Base-by-base conservation (phyloP, 495 filamentous ascomycete species). In the Evernia prunastri region DNA sequence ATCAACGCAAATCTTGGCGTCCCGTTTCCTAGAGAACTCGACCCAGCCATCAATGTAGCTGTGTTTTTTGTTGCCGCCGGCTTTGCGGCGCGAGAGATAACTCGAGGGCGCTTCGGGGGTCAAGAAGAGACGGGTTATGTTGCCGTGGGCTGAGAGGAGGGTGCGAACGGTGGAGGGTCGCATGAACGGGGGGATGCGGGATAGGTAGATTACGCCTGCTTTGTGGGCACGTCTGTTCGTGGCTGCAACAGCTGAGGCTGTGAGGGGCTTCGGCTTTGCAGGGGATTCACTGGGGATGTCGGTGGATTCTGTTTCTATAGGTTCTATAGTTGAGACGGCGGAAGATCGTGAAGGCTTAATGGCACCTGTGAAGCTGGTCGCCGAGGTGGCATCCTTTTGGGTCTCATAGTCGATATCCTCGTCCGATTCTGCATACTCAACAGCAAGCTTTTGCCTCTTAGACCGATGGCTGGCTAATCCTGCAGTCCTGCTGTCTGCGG, bases 1-100 rank as follows among this genome's bases (percentile, higher is more conserved):
- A 70, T 96, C 92, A n/a, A 88, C 91, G 9, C 83, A 89, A 13
- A 86, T 74, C 71, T 95, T 95, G 5, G 94, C 95, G 45, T 89
- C 87, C 68, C 85, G 86, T 72, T 89, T 86, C 36, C 80, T 78
- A 29, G 82, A 73, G 69, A 96, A 96, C 70, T 98, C 94, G 23
- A 97, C 85, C 94, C 94, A 98, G 3, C 94, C 94, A 71, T 97
- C 95, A 9, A 85, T 86, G 74, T 88, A 98, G 20, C 80, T 84
- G 63, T 88, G 85, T 71, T 96, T 92, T 74, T 93, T 94, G 74
- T 96, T 97, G 31, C 89, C 88, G n/a, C 89, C 88, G 45, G 77
- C 80, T 33, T 80, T 78, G 11, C 89, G 74, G 18, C 89, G 84
- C 36, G 74, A 75, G 58, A 78, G 75, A 58, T 87, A 86, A 13